Conservation (phyloP, 768 basidiomycete genomes). For the Termitomyces sp. region DNA sequence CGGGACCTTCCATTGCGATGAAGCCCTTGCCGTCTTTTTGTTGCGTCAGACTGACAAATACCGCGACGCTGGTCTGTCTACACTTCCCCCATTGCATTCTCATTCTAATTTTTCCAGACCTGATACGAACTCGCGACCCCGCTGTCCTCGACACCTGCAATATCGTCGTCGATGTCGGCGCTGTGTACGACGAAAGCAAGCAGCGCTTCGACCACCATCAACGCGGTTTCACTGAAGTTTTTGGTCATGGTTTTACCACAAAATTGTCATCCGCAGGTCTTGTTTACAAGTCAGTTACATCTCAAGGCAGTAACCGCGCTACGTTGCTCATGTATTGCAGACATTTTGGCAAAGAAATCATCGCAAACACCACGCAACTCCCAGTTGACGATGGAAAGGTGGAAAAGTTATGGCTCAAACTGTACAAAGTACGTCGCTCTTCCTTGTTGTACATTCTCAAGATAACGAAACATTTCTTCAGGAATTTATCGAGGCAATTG, state of each 20-base stretch:
- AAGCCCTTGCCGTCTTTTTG: constrained; percentile 91
- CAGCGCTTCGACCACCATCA: constrained; percentile 96
- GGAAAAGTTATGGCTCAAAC: constrained; percentile 76
- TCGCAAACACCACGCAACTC: constrained; percentile 57
- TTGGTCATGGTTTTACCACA: constrained; percentile 83
- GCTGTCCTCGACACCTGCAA: constrained; percentile 73
- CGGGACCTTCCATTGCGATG: constrained; percentile 96
- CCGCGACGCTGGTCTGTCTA: constrained; percentile 61
- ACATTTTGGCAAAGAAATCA: constrained; percentile 87
- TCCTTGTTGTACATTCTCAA: not conserved
- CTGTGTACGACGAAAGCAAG: constrained; percentile 76
- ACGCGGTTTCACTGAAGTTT: constrained; percentile 85
- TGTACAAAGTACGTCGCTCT: constrained; percentile 65
- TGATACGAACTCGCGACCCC: constrained; percentile 76
- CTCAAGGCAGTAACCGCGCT: not conserved
- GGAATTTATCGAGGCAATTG: constrained; percentile 94
- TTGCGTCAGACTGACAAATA: constrained; percentile 76
- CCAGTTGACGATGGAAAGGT: constrained; percentile 59
- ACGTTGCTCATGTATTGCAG: constrained; percentile 31
- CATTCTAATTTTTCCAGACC: constrained; percentile 30
- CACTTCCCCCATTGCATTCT: not conserved
- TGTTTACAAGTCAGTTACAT: constrained; percentile 76
- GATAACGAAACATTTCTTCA: constrained; percentile 24
- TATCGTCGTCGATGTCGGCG: constrained; percentile 96
- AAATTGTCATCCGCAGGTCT: constrained; percentile 93